Conservation (phyloP, 2,329 filamentous ascomycete species). For the Penicillium sp. region DNA sequence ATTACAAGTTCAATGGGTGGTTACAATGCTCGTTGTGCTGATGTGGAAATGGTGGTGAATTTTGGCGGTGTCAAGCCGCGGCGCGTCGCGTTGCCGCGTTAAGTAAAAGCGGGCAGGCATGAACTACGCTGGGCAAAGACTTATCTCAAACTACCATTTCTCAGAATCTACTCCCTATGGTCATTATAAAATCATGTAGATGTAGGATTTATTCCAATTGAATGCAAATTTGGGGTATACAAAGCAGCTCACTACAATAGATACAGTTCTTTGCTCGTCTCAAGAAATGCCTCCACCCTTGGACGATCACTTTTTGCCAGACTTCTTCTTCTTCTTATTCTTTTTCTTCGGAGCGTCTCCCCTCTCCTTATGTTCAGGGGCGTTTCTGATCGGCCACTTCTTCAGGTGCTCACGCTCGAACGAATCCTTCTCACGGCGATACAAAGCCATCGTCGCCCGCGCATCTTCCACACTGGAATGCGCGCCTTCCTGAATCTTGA, state of each 20-base stretch:
- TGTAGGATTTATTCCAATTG: not conserved
- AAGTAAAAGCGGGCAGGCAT: slow-evolving; percentile 21
- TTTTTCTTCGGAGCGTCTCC: slow-evolving; percentile 41
- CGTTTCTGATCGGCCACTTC: slow-evolving; percentile 52
- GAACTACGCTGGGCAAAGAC: not conserved
- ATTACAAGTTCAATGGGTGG: not conserved
- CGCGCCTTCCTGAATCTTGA: slow-evolving; percentile 57
- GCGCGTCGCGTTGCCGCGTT: slow-evolving; percentile 34
- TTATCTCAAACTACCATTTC: not conserved
- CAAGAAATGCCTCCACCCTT: not conserved
- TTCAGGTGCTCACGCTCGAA: slow-evolving; percentile 79
- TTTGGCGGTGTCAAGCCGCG: slow-evolving; percentile 3
- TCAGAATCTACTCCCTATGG: not conserved
- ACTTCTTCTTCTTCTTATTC: slow-evolving; percentile 46
- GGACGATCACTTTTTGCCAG: slow-evolving; percentile 36
- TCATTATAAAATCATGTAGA: not conserved
- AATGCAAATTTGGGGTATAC: slow-evolving; percentile 23
- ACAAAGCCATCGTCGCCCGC: slow-evolving; percentile 82
- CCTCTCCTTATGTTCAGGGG: slow-evolving; percentile 32
- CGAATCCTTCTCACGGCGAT: slow-evolving; percentile 72
- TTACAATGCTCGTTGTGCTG: not conserved
- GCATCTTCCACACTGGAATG: slow-evolving; percentile 71
- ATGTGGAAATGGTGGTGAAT: not conserved
- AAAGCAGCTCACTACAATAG: slow-evolving; percentile 14
- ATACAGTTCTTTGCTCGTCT: not conserved